Base-by-base conservation (phyloP, 1,284 basidiomycete species). In the Melampsora medusae region DNA sequence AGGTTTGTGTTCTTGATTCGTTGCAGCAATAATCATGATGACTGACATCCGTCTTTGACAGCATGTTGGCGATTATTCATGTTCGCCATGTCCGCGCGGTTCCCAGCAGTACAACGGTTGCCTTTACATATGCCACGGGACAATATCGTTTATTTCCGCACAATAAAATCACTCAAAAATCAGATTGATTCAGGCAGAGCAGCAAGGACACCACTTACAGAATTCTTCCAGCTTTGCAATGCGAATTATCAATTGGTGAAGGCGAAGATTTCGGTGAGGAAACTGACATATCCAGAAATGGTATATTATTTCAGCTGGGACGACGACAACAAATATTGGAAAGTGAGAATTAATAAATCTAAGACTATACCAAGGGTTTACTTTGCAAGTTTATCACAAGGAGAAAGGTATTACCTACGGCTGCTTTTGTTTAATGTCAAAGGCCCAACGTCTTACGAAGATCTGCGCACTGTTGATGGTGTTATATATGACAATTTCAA, bases 311-410 rank as follows among this genome's bases (percentile, higher is more conserved):
- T 69, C 16, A 16, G 19, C 2, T 69, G 68, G 68, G 28, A 53
- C 19, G 17, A 28, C 2, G n/a, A 46, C 9, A 33, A 2, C 6
- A 68, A 68, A 35, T 2, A 12, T 7, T 69, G 67, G 85, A 81
- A 69, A 6, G 53, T 80, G 0, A 78, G 82, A 1, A 31, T 81
- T 50, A 64, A 14, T 1, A 35, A 74, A 38, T 79, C 79, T 1
- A 80, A 79, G 77, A 81, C 84, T 25, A 31, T 68, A 28, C 48
- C 48, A 7, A 17, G 49, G 7, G 19, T 68, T 1, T 56, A 31
- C 31, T 68, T 56, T 68, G 48, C 48, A 7, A 16, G 42, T 3
- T 4, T 68, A 10, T 4, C 46, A 1, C 48, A 68, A 53, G 67
- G 67, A 28, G 67, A 68, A 33, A 1, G 49, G 2, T 68, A 68